phyloP scores from a whole-genome alignment of 257 asterid genomes.

The Solanum chaucha region DNA sequence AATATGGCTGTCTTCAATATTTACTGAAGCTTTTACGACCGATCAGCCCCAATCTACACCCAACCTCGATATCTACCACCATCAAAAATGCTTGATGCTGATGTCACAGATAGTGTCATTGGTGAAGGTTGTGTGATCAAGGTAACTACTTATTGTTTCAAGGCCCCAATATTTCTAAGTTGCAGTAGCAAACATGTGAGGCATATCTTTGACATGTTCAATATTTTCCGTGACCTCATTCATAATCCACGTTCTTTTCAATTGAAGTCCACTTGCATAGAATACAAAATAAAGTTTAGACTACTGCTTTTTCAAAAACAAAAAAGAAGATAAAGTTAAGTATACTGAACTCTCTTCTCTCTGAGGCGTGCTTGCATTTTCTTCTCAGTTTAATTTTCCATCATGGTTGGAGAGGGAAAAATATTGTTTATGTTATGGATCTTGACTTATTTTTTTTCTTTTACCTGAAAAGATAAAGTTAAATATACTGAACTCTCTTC shows the following conservation, averaged over 20 bases:
- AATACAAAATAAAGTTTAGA: background rate
- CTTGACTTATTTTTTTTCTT: background rate
- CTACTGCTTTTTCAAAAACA: background rate
- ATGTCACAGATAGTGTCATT: slow-evolving; percentile 89
- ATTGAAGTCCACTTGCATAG: background rate
- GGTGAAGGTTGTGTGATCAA: slow-evolving; percentile 97
- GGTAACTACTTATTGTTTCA: slow-evolving; percentile 30
- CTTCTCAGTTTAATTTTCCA: background rate
- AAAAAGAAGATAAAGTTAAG: background rate
- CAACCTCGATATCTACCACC: slow-evolving; percentile 97
- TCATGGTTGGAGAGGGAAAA: background rate
- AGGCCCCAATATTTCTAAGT: background rate
- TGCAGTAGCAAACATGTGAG: background rate
- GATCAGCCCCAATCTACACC: slow-evolving; percentile 92
- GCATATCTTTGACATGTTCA: background rate
- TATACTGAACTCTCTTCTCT: background rate
- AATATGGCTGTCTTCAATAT: slow-evolving; percentile 7
- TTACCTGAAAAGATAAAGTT: no score
- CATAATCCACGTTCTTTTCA: background rate
- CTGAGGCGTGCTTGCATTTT: background rate
- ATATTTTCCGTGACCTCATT: background rate
- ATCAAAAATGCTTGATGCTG: slow-evolving; percentile 96
- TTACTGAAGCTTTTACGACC: slow-evolving; percentile 77
- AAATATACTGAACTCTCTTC: no score
- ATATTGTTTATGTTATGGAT: background rate